phyloP scores from a whole-genome alignment of 2,329 filamentous ascomycete genomes.

The Venturia oleaginea region DNA sequence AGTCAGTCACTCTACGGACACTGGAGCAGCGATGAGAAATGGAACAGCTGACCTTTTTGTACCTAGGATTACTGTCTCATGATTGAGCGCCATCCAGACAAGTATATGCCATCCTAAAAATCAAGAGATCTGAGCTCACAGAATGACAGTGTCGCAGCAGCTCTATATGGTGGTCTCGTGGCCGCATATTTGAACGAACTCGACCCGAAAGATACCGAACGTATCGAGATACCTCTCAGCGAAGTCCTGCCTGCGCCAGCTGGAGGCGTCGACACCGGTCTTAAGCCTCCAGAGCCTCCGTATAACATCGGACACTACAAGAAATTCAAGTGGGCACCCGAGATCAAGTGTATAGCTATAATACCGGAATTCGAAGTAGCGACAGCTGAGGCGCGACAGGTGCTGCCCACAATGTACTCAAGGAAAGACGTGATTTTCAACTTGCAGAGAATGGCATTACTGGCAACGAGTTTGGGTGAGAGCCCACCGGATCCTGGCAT shows the following conservation, averaged over 20 bases:
- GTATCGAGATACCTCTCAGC: conserved; percentile 86
- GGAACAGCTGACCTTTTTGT: neutral
- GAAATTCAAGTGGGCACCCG: conserved; percentile 85
- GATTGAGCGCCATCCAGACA: conserved; percentile 55
- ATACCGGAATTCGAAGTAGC: conserved; percentile 93
- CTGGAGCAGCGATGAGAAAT: neutral
- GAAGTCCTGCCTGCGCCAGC: conserved; percentile 88
- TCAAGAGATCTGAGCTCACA: neutral
- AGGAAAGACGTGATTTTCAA: conserved; percentile 90
- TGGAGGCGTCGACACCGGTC: conserved; percentile 82
- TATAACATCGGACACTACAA: conserved; percentile 91
- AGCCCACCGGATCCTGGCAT: conserved; percentile 85
- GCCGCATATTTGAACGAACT: conserved; percentile 94
- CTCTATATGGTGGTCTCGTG: conserved; percentile 91
- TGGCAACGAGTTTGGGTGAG: conserved; percentile 81
- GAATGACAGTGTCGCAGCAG: conserved; percentile 74
- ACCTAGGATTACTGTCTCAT: conserved; percentile 78
- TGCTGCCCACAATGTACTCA: conserved; percentile 71
- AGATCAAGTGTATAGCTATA: conserved; percentile 95
- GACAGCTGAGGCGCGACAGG: conserved; percentile 82
- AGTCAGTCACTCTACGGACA: conserved; percentile 10
- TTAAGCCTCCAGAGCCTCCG: conserved; percentile 80
- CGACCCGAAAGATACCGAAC: conserved; percentile 76
- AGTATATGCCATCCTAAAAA: conserved; percentile 15
- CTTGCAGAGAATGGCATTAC: conserved; percentile 81